Percentiles rank a stretch among this genome's conserved stretches.
These are phyloP conservation scores for Heliamphora exappendiculata DNA, from an alignment of 148 eudicot species.

Conservation along the genomic window DNA sequence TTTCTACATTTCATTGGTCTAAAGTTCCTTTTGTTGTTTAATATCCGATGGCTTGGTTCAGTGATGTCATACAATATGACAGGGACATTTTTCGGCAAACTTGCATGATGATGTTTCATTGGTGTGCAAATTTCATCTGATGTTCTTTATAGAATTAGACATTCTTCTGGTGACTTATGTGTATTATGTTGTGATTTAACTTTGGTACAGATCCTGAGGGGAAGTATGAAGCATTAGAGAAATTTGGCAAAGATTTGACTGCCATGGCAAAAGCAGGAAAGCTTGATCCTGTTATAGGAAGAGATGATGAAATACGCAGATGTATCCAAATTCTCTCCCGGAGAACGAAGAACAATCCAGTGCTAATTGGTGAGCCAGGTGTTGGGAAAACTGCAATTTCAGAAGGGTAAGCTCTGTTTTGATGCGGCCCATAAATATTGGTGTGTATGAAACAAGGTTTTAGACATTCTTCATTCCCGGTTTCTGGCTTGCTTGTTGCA, in stretches of 20 bases:
- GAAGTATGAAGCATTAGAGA: constrained; percentile 87
- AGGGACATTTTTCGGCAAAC: background rate
- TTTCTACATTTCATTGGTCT: background rate
- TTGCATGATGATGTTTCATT: background rate
- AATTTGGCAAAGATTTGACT: constrained; percentile 92
- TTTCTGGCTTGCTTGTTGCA: background rate
- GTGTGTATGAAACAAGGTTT: background rate
- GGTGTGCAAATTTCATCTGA: background rate
- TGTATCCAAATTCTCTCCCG: constrained; percentile 92
- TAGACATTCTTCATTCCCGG: background rate
- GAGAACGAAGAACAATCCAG: constrained; percentile 96
- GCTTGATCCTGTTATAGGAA: constrained; percentile 96
- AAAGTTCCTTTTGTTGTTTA: background rate
- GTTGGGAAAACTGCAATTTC: constrained; percentile 98
- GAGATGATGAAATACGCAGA: constrained; percentile 96
- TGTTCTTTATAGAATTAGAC: background rate
- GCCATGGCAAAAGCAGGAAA: constrained; percentile 91
- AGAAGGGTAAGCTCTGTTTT: constrained; percentile 59
- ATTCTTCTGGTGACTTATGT: background rate
- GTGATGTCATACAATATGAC: background rate
- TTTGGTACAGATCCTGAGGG: constrained; percentile 76
- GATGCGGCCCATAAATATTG: background rate
- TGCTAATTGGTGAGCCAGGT: constrained; percentile 97
- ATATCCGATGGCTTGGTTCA: background rate
- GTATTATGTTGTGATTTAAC: constrained; percentile 2